These are phyloP conservation scores for Hypoxylon sp. DNA, from an alignment of 2,329 filamentous ascomycete genomes.

Conservation along the genomic window DNA sequence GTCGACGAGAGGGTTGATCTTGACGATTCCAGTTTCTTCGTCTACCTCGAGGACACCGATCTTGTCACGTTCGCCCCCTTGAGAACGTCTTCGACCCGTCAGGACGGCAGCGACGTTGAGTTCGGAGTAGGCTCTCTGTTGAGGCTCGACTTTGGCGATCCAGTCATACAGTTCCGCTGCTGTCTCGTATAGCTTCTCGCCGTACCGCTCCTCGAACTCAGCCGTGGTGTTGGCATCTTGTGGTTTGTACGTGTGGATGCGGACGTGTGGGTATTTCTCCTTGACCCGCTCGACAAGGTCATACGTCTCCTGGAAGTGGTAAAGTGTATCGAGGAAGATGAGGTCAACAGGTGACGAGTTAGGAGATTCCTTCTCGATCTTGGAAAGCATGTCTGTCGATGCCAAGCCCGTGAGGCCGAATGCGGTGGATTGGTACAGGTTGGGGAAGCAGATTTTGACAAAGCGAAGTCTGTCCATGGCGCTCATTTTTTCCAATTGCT, in stretches of 20 bases:
- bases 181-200: conserved; percentile 85
- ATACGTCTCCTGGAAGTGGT: conserved; percentile 85
- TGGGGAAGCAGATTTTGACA: conserved; percentile 91
- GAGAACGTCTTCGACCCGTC: conserved; percentile 90
- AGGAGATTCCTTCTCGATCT: conserved; percentile 75
- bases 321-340: conserved; percentile 87
- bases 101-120: conserved; percentile 91
- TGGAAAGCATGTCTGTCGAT: conserved; percentile 88
- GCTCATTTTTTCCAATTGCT: conserved; percentile 87
- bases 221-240: conserved; percentile 78
- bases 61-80: conserved; percentile 91
- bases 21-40: conserved; percentile 88
- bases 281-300: conserved; percentile 81
- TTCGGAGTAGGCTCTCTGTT: conserved; percentile 89
- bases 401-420: conserved; percentile 86
- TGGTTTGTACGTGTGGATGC: conserved; percentile 92
- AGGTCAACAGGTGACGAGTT: conserved; percentile 73
- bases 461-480: conserved; percentile 93
- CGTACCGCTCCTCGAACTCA: conserved; percentile 87
- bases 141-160: conserved; percentile 96
- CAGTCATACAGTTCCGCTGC: conserved; percentile 95
- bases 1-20: conserved; percentile 96
- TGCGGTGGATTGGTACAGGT: conserved; percentile 88
- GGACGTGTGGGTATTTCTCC: conserved; percentile 81
- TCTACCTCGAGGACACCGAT: conserved; percentile 95